Conservation (phyloP, 2,329 filamentous ascomycete genomes). For the Purpureocillium lavendulum region DNA sequence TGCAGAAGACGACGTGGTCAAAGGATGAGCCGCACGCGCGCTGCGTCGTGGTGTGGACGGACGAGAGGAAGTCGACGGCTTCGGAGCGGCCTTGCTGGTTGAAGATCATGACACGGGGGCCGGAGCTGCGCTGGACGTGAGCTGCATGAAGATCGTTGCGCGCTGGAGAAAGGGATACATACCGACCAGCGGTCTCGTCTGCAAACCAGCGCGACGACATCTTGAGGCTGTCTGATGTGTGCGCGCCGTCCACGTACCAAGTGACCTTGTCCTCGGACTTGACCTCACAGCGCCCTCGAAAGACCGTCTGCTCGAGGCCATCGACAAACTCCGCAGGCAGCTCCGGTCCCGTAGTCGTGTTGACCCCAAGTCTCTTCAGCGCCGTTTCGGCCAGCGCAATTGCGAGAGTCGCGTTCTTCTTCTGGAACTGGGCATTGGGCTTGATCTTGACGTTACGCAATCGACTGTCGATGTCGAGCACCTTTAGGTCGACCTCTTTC, state of each 20-base stretch:
- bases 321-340: slow-evolving; percentile 58
- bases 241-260: slow-evolving; percentile 91
- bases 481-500: slow-evolving; percentile 37
- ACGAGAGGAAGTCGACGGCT: slow-evolving; percentile 43
- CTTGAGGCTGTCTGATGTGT: slow-evolving; percentile 83
- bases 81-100: slow-evolving; percentile 65
- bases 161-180: background rate
- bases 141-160: background rate
- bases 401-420: slow-evolving; percentile 46
- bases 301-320: slow-evolving; percentile 67
- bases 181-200: slow-evolving; percentile 29
- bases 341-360: slow-evolving; percentile 13
- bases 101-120: slow-evolving; percentile 62
- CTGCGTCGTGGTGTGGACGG: slow-evolving; percentile 28
- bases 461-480: slow-evolving; percentile 37
- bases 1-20: slow-evolving; percentile 73
- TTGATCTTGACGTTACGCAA: slow-evolving; percentile 37
- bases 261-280: slow-evolving; percentile 47
- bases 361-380: slow-evolving; percentile 34
- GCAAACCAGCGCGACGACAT: slow-evolving; percentile 79
- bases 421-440: slow-evolving; percentile 49
- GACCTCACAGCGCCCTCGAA: slow-evolving; percentile 70
- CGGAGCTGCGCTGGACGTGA: slow-evolving; percentile 15
- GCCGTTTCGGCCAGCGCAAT: slow-evolving; percentile 43
- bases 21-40: slow-evolving; percentile 37